phyloP scores from a whole-genome alignment of 2,329 filamentous ascomycete genomes.

The Cladorrhinum sp. region DNA sequence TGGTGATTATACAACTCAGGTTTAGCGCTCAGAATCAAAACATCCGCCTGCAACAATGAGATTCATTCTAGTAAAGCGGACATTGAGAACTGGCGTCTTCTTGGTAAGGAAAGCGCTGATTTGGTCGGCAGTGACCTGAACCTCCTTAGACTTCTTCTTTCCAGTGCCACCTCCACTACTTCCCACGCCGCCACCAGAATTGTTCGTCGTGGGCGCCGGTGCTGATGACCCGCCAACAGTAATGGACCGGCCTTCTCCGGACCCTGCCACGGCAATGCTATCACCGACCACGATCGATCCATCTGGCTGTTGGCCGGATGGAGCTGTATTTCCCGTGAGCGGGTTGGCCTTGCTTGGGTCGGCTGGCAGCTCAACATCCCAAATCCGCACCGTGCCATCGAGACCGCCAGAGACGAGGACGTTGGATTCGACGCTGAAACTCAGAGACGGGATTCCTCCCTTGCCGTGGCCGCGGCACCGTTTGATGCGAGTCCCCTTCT shows the following conservation, averaged over 20 bases:
- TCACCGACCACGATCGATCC: constrained; percentile 32
- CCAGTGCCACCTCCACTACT: constrained; percentile 30
- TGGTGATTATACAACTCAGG: constrained; percentile 32
- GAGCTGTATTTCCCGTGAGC: constrained; percentile 16
- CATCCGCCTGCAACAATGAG: constrained; percentile 80
- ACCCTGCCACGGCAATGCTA: constrained; percentile 39
- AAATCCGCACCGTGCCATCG: constrained; percentile 88
- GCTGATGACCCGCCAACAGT: constrained; percentile 47
- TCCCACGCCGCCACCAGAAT: constrained; percentile 33
- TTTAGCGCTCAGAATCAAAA: constrained; percentile 47
- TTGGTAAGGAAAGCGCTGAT: constrained; percentile 95
- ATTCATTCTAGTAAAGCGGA: constrained; percentile 93
- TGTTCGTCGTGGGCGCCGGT: constrained; percentile 34
- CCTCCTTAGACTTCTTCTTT: constrained; percentile 85
- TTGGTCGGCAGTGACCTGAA: constrained; percentile 86
- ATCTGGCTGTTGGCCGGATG: constrained; percentile 30
- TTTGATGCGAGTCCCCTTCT: constrained; percentile 82
- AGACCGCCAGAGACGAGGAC: constrained; percentile 87
- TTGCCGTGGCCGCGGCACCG: constrained; percentile 91
- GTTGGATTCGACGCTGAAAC: constrained; percentile 89
- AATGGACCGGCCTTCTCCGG: constrained; percentile 35
- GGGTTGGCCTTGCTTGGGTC: constrained; percentile 59
- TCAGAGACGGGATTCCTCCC: constrained; percentile 88
- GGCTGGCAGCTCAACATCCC: constrained; percentile 78
- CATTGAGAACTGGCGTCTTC: constrained; percentile 91